phyloP scores from a whole-genome alignment of 495 filamentous ascomycete species.

The Penicillium desertorum region DNA sequence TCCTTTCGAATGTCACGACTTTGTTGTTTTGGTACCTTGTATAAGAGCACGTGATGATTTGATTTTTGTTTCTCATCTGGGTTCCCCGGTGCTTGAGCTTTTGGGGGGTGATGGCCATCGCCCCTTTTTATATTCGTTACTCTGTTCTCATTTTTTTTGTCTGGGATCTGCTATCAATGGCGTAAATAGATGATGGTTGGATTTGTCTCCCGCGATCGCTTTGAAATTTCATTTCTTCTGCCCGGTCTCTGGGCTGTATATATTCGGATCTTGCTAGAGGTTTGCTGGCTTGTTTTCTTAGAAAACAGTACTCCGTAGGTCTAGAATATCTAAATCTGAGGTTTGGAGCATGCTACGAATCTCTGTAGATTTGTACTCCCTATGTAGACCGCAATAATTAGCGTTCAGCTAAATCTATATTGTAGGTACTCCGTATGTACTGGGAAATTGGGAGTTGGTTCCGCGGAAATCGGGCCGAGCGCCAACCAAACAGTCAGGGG shows the following conservation, averaged over 20 bases:
- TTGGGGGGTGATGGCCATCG: not conserved
- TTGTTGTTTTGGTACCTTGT: conserved; percentile 34
- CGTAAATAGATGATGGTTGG: conserved; percentile 32
- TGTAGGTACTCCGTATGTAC: no score
- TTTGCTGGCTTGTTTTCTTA: not conserved
- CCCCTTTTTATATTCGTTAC: conserved; percentile 7
- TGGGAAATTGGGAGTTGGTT: not conserved
- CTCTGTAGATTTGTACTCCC: no score
- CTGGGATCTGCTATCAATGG: conserved; percentile 26
- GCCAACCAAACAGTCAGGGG: conserved; percentile 2
- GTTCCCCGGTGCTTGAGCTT: conserved; percentile 1
- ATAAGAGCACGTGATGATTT: conserved; percentile 35
- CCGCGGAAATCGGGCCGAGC: not conserved
- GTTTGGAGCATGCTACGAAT: no score
- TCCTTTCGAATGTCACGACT: conserved; percentile 31
- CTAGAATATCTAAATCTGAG: not conserved
- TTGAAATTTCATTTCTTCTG: conserved; percentile 21
- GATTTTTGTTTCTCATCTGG: conserved; percentile 16
- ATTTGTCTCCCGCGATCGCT: conserved; percentile 7
- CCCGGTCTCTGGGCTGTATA: conserved; percentile 10
- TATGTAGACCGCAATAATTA: no score
- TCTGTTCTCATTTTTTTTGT: conserved; percentile 10
- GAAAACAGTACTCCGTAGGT: not conserved
- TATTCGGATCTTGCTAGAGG: not conserved
- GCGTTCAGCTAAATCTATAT: no score